Percentiles rank a stretch among this genome's conserved stretches.
Evolutionary conservation across 129 eudicot species (phyloP).

Genomic region (Sambucus nigra): DNA sequence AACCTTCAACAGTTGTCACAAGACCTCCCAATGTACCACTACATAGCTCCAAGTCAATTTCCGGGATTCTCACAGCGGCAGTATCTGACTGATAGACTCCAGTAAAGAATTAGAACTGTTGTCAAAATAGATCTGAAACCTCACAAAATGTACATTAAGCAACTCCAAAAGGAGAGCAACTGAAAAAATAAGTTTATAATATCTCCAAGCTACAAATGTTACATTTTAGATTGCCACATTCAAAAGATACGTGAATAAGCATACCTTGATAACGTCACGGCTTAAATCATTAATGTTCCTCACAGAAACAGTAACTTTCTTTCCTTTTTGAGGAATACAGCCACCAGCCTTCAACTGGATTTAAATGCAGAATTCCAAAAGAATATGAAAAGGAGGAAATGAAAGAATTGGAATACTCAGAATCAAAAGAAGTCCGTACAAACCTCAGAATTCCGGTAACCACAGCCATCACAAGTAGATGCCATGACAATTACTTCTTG

Average conservation of each 20-base stretch:
- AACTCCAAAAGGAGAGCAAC: background rate
- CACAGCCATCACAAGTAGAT: constrained; percentile 85
- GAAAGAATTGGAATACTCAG: background rate
- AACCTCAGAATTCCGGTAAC: constrained; percentile 92
- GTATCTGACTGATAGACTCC: constrained; percentile 65
- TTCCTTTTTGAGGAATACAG: constrained; percentile 64
- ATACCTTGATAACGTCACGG: constrained; percentile 84
- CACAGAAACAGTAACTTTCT: constrained; percentile 49
- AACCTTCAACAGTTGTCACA: constrained; percentile 91
- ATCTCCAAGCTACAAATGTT: background rate
- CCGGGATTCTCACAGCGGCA: constrained; percentile 75
- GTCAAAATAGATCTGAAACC: no score
- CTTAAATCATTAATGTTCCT: constrained; percentile 53
- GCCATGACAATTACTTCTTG: constrained; percentile 98
- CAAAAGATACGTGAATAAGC: background rate
- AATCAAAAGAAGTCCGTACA: no score
- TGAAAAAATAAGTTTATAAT: background rate
- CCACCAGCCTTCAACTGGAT: constrained; percentile 86
- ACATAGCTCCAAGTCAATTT: constrained; percentile 76
- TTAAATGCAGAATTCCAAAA: constrained; percentile 6
- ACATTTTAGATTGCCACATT: background rate
- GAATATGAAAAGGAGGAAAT: background rate
- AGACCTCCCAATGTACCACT: constrained; percentile 91
- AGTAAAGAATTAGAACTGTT: constrained; percentile 4
- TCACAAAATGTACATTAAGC: background rate